Evolutionary conservation across 306 rosid species (phyloP).

Genomic region (Parietaria judaica): DNA sequence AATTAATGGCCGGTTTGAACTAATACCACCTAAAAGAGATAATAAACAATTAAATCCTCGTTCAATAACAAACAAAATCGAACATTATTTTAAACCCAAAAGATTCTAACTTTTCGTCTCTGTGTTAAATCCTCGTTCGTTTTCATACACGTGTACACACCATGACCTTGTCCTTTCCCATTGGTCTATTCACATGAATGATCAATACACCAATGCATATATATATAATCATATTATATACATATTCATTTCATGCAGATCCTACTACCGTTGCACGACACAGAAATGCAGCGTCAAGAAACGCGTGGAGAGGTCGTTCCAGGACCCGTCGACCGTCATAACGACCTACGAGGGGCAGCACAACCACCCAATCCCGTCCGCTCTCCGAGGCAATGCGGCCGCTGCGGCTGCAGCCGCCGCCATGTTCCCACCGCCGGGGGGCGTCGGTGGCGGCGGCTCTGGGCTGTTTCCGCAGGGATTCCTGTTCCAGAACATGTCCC

Average conservation of each 20-base stretch:
- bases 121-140: background rate
- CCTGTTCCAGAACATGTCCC: constrained; percentile 23
- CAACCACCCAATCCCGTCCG: constrained; percentile 78
- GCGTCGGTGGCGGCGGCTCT: constrained; percentile 21
- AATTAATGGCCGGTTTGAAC: background rate
- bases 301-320: constrained; percentile 71
- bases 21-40: background rate
- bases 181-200: background rate
- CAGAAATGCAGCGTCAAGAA: constrained; percentile 81
- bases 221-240: too few species aligned
- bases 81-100: background rate
- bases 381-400: constrained; percentile 44
- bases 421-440: constrained; percentile 46
- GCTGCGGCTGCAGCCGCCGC: constrained; percentile 13
- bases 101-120: constrained; percentile 17
- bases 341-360: constrained; percentile 87
- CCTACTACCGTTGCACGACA: constrained; percentile 81
- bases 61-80: background rate
- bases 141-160: background rate
- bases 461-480: constrained; percentile 31
- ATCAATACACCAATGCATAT: background rate
- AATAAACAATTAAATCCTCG: background rate
- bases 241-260: constrained; percentile 29
- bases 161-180: background rate
- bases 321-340: constrained; percentile 66